phyloP scores from a whole-genome alignment of 495 filamentous ascomycete species.

The Podospora pseudopauciseta region DNA sequence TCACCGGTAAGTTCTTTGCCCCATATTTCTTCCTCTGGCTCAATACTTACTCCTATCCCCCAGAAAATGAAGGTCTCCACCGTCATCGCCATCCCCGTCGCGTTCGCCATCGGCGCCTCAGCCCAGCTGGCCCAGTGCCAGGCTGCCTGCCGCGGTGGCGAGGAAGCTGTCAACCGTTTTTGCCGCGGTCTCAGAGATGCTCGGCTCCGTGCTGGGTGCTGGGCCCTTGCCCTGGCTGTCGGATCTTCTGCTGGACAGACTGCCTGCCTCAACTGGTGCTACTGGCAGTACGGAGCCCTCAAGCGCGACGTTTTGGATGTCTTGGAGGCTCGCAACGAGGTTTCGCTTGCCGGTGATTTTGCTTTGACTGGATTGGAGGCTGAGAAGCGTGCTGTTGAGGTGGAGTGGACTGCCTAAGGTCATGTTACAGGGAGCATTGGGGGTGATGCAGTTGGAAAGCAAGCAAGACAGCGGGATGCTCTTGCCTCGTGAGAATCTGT shows the following conservation, averaged over 20 bases:
- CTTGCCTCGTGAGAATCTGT: too few relatives aligned
- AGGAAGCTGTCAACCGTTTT: slow-evolving; percentile 3
- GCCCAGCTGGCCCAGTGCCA: slow-evolving; percentile 3
- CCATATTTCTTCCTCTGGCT: not conserved
- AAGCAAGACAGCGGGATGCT: not conserved
- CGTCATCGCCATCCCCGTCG: not conserved
- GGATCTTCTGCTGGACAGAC: not conserved
- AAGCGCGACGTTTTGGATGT: slow-evolving; percentile 3
- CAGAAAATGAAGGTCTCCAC: slow-evolving; percentile 7
- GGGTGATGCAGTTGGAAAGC: not conserved
- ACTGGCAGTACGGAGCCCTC: slow-evolving; percentile 4
- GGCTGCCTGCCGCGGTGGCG: not conserved
- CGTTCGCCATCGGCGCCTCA: not conserved
- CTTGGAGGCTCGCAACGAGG: not conserved
- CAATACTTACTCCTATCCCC: not conserved
- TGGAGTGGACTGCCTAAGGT: not conserved
- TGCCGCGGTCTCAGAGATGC: not conserved
- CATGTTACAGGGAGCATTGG: not conserved
- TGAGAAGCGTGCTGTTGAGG: not conserved
- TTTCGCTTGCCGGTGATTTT: slow-evolving; percentile 2
- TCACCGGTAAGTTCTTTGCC: not conserved
- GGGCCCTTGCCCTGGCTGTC: not conserved
- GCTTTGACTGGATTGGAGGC: slow-evolving; percentile 2
- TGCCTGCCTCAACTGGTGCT: slow-evolving; percentile 4
- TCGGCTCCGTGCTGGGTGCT: not conserved